These are phyloP conservation scores for Xylaria acuta DNA, from an alignment of 495 filamentous ascomycete species.

Conservation along the genomic window DNA sequence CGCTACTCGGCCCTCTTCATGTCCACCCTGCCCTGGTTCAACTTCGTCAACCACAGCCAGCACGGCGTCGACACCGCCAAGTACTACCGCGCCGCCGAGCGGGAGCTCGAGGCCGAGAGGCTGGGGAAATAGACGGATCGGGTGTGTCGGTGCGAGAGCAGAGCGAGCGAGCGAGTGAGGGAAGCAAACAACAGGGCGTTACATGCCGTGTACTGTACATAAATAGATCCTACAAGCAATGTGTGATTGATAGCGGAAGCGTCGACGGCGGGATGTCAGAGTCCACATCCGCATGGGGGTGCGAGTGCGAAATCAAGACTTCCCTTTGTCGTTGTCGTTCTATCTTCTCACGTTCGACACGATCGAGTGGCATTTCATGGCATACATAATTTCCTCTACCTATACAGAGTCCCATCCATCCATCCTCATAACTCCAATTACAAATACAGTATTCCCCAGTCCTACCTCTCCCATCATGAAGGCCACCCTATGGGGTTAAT, in stretches of 20 bases:
- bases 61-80: conserved; percentile 98
- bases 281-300: not conserved
- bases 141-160: not conserved
- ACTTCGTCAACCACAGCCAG: conserved; percentile 96
- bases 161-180: conserved; percentile 13
- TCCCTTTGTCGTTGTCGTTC: not conserved
- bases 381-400: not conserved
- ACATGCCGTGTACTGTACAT: conserved; percentile 28
- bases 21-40: conserved; percentile 91
- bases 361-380: conserved; percentile 14
- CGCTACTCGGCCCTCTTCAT: conserved; percentile 84
- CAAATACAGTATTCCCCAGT: not conserved
- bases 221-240: conserved; percentile 12
- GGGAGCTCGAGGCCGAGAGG: conserved; percentile 83
- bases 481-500: conserved; percentile 53
- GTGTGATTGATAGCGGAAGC: conserved; percentile 2
- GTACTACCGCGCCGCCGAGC: conserved; percentile 96
- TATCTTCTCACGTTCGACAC: not conserved
- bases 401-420: not conserved
- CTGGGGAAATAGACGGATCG: conserved; percentile 37
- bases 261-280: not conserved
- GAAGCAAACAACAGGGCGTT: conserved; percentile 7
- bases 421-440: not conserved
- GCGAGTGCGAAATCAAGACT: not conserved
- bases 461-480: conserved; percentile 37